Conservation (phyloP, 2,329 filamentous ascomycete species). For the Exutisphaerella laricina region DNA sequence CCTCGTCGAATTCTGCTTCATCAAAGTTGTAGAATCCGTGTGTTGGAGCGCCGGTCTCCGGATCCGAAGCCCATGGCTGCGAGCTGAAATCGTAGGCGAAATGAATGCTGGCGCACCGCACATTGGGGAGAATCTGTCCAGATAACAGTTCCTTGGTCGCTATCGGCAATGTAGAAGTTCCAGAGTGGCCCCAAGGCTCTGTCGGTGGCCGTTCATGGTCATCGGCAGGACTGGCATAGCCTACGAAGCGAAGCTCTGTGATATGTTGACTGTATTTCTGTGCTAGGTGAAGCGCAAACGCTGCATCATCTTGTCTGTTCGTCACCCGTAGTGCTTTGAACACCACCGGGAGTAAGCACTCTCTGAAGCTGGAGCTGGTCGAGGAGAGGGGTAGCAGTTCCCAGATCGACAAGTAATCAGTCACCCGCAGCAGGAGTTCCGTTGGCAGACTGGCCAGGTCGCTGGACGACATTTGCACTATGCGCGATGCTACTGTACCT, state of each 20-base stretch:
- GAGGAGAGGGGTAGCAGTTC: neutral
- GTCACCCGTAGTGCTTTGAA: neutral
- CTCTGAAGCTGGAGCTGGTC: neutral
- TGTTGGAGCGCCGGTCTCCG: neutral
- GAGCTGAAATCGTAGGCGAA: neutral
- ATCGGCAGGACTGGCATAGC: neutral
- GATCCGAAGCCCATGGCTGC: neutral
- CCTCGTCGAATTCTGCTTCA: neutral
- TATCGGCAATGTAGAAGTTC: neutral
- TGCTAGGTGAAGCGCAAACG: neutral
- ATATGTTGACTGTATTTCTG: constrained; percentile 1
- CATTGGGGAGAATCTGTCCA: neutral
- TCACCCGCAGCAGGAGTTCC: neutral
- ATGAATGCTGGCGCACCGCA: neutral
- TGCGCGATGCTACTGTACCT: neutral
- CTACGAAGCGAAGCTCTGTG: neutral
- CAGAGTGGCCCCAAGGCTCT: neutral
- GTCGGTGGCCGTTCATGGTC: neutral
- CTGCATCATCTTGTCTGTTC: neutral
- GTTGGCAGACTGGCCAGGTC: neutral
- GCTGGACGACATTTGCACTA: neutral
- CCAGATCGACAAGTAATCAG: neutral
- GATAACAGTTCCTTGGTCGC: neutral
- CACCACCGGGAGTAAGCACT: neutral
- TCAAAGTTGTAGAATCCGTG: neutral